Conservation (phyloP, 257 asterid genomes). For the Schizonepeta tenuifolia region DNA sequence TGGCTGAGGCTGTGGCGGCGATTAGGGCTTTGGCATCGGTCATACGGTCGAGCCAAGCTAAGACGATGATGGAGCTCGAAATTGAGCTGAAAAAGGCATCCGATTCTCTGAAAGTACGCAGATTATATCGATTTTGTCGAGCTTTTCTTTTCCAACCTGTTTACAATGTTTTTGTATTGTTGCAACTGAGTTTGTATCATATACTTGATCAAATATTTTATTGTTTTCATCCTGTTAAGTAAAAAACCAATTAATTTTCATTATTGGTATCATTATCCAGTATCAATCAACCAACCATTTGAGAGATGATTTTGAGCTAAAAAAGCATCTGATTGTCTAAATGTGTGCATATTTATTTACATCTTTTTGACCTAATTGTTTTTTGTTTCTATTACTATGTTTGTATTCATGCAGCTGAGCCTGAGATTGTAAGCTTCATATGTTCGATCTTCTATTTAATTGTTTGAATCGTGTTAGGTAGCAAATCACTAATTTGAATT, state of each 20-base stretch:
- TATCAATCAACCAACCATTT: neutral
- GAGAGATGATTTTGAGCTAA: neutral
- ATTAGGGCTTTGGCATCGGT: constrained; percentile 96
- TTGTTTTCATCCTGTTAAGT: neutral
- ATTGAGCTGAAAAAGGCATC: constrained; percentile 91
- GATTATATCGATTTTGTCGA: neutral
- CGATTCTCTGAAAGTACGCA: constrained; percentile 77
- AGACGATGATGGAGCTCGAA: constrained; percentile 95
- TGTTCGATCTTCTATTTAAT: neutral
- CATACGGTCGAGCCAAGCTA: constrained; percentile 85
- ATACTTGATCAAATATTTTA: neutral
- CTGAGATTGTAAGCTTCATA: constrained; percentile 1
- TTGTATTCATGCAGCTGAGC: neutral
- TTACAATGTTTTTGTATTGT: neutral
- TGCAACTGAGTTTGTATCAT: constrained; percentile 3
- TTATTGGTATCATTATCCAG: too few species aligned
- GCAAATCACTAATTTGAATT: neutral
- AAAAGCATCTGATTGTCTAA: too few species aligned
- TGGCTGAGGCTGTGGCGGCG: constrained; percentile 99
- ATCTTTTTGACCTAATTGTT: too few species aligned
- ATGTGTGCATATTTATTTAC: too few species aligned
- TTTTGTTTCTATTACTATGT: neutral
- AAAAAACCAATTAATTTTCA: too few species aligned
- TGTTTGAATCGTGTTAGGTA: constrained; percentile 9
- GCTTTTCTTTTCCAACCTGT: neutral